Percentiles rank a stretch among this genome's conserved stretches.
phyloP scores from a whole-genome alignment of 202 grass and related monocot species.

The Bolboschoenoplectus hybrid region DNA sequence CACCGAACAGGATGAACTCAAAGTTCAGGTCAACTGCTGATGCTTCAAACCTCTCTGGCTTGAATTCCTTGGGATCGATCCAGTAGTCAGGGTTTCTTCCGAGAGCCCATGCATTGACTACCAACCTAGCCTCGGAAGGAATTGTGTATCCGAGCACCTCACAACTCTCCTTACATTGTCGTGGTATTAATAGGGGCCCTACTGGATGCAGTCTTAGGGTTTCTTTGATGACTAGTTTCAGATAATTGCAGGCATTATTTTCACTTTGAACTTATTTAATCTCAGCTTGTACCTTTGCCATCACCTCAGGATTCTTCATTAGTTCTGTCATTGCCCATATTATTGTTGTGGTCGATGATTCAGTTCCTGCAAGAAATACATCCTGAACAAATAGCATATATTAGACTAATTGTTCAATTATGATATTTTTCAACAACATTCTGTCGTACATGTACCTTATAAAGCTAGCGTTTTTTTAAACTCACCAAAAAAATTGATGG shows the following conservation, averaged over 20 bases:
- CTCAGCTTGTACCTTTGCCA: constrained; percentile 5
- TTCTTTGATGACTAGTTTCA: neutral
- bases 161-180: neutral
- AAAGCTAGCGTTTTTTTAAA: too few species aligned
- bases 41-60: neutral
- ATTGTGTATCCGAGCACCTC: neutral
- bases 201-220: neutral
- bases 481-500: too few species aligned
- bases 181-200: neutral
- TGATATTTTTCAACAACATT: too few species aligned
- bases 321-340: constrained; percentile 5
- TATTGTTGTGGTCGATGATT: neutral
- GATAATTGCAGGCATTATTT: neutral
- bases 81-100: neutral
- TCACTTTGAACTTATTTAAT: neutral
- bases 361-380: neutral
- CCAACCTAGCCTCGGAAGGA: neutral
- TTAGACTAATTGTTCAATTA: neutral
- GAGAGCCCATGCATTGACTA: neutral
- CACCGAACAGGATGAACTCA: neutral
- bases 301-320: neutral
- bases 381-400: neutral
- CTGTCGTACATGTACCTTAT: too few species aligned
- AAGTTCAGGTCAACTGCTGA: neutral
- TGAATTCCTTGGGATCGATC: neutral